phyloP scores from a whole-genome alignment of 2,329 filamentous ascomycete genomes.

The Blastomyces silverae region DNA sequence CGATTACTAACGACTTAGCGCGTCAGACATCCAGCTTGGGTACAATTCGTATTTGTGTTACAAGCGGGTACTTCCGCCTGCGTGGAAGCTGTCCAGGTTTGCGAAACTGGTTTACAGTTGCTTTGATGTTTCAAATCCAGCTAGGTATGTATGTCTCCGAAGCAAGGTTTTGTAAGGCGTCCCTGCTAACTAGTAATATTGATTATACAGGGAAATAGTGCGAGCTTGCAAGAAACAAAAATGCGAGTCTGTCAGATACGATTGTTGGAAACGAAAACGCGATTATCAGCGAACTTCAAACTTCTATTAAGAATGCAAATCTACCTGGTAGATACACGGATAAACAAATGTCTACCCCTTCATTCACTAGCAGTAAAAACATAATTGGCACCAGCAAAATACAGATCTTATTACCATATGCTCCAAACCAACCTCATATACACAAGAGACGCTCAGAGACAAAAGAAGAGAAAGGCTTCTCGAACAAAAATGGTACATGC shows the following conservation, averaged over 20 bases:
- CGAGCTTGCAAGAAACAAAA: background rate
- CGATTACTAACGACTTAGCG: too few species aligned
- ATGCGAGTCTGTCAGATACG: too few species aligned
- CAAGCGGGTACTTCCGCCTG: background rate
- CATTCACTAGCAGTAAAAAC: background rate
- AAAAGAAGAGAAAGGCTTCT: slow-evolving; percentile 8
- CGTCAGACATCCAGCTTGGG: too few species aligned
- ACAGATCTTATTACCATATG: slow-evolving; percentile 10
- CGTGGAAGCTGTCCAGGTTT: background rate
- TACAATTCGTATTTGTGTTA: background rate
- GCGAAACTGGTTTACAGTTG: background rate
- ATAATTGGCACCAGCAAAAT: slow-evolving; percentile 6
- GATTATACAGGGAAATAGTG: background rate
- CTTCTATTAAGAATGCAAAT: slow-evolving; percentile 8
- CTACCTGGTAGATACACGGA: slow-evolving; percentile 1
- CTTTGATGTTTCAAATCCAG: background rate
- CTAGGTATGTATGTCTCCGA: background rate
- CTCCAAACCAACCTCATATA: slow-evolving; percentile 16
- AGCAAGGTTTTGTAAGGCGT: background rate
- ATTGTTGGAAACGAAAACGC: background rate
- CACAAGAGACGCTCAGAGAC: slow-evolving; percentile 13
- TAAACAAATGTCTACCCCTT: background rate
- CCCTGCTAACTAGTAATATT: background rate
- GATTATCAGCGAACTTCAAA: slow-evolving; percentile 2
- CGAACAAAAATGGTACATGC: slow-evolving; percentile 8